Percentiles rank a stretch among this genome's conserved stretches.
Conservation (phyloP, 768 basidiomycete species). For the Aureoboletus auriporus region DNA sequence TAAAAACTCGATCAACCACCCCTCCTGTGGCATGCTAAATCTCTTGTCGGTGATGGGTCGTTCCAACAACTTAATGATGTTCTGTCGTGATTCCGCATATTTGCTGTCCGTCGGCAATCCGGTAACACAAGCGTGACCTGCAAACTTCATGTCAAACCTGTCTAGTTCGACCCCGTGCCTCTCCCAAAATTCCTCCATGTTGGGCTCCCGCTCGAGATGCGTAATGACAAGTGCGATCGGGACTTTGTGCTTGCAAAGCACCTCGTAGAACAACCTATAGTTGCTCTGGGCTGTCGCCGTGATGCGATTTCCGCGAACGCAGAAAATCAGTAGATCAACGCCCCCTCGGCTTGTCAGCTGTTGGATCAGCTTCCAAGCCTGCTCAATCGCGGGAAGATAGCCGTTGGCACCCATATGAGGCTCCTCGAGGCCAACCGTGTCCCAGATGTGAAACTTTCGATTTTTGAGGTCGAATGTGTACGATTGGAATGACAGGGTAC, state of each 20-base stretch:
- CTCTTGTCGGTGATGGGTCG: slow-evolving; percentile 12
- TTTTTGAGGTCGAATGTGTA: slow-evolving; percentile 22
- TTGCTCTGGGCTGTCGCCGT: slow-evolving; percentile 35
- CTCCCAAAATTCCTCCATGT: slow-evolving; percentile 33
- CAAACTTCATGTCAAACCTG: slow-evolving; percentile 17
- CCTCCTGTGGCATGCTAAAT: slow-evolving; percentile 20
- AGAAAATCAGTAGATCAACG: slow-evolving; percentile 39
- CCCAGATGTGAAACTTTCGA: slow-evolving; percentile 25
- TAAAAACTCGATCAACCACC: slow-evolving; percentile 23
- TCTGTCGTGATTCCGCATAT: slow-evolving; percentile 17
- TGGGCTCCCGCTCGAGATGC: slow-evolving; percentile 35
- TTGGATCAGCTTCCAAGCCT: slow-evolving; percentile 32
- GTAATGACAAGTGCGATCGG: slow-evolving; percentile 34
- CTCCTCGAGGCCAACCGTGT: slow-evolving; percentile 35
- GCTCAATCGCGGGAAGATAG: slow-evolving; percentile 27
- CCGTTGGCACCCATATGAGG: slow-evolving; percentile 22
- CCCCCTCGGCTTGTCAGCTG: slow-evolving; percentile 29
- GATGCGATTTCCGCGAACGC: slow-evolving; percentile 38
- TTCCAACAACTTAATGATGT: slow-evolving; percentile 13
- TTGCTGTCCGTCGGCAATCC: slow-evolving; percentile 14
- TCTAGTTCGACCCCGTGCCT: slow-evolving; percentile 21
- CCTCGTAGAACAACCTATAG: slow-evolving; percentile 39
- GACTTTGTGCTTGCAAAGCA: slow-evolving; percentile 36
- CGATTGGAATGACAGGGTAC: slow-evolving; percentile 32
- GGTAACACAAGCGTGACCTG: slow-evolving; percentile 32